Evolutionary conservation across 1,284 basidiomycete species (phyloP).

Genomic region (Apiotrichum veenhuisii): DNA sequence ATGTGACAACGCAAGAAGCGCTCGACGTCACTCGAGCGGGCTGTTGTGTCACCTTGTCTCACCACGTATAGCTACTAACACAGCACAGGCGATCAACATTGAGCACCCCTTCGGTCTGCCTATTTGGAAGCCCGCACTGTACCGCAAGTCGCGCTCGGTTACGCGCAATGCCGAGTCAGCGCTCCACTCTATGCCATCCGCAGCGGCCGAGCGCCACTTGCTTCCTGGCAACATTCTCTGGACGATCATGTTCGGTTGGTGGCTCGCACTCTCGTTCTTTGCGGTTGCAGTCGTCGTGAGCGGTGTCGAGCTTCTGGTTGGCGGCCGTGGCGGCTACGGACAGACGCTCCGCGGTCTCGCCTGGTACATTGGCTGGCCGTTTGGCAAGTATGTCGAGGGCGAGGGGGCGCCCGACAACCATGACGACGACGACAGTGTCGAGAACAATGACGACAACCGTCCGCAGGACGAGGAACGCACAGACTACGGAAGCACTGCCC

Average conservation of each 20-base stretch:
- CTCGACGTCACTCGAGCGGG: too few relatives aligned
- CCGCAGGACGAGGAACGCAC: slow-evolving; percentile 10
- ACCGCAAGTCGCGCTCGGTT: slow-evolving; percentile 96
- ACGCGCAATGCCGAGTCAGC: slow-evolving; percentile 94
- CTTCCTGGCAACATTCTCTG: slow-evolving; percentile 91
- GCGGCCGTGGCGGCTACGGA: slow-evolving; percentile 77
- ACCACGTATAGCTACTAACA: slow-evolving; percentile 2
- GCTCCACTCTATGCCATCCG: slow-evolving; percentile 85
- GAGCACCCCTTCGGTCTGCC: slow-evolving; percentile 99
- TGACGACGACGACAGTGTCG: slow-evolving; percentile 5
- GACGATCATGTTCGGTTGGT: slow-evolving; percentile 83
- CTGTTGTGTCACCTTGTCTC: too few relatives aligned
- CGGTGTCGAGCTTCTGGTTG: slow-evolving; percentile 55
- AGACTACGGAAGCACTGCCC: not conserved
- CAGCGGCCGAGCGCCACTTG: slow-evolving; percentile 83
- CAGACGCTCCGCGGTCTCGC: slow-evolving; percentile 86
- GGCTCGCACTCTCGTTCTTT: slow-evolving; percentile 74
- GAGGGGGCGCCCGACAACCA: slow-evolving; percentile 53
- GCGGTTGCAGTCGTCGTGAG: slow-evolving; percentile 64
- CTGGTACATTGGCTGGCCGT: slow-evolving; percentile 97
- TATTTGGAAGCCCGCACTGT: slow-evolving; percentile 99
- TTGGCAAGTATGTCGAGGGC: slow-evolving; percentile 97
- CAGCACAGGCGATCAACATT: slow-evolving; percentile 73
- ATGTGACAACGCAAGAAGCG: too few relatives aligned
- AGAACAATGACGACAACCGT: not conserved